These are phyloP conservation scores for Spergularia azorica DNA, from an alignment of 179 eudicot genomes.

Conservation along the genomic window DNA sequence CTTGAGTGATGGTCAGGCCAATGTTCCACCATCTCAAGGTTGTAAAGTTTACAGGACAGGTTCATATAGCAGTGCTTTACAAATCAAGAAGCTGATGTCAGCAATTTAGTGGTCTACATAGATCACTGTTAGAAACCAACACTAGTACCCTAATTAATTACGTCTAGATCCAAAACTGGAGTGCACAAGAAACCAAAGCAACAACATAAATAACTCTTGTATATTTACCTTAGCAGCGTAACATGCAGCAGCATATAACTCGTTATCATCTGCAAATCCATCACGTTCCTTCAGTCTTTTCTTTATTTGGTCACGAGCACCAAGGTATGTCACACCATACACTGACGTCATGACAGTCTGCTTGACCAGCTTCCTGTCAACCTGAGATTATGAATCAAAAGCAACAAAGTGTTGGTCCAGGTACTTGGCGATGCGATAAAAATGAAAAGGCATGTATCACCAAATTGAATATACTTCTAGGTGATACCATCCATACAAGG, in stretches of 20 bases:
- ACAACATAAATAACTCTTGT: neutral
- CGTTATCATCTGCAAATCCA: slow-evolving; percentile 63
- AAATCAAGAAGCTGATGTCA: neutral
- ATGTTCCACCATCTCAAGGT: neutral
- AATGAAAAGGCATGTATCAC: neutral
- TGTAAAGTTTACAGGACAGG: neutral
- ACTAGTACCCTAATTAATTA: neutral
- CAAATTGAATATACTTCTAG: neutral
- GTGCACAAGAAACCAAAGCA: neutral
- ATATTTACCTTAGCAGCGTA: slow-evolving; percentile 91
- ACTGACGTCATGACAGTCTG: slow-evolving; percentile 99
- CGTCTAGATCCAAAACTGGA: neutral
- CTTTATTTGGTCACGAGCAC: slow-evolving; percentile 98
- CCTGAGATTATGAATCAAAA: slow-evolving; percentile 44
- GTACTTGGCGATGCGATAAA: neutral
- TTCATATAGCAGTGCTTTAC: neutral
- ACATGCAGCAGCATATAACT: slow-evolving; percentile 82
- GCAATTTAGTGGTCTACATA: neutral
- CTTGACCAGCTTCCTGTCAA: slow-evolving; percentile 97
- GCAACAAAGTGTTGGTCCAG: slow-evolving; percentile 17
- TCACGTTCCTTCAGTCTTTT: slow-evolving; percentile 88
- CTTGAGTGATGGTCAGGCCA: neutral
- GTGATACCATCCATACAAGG: neutral
- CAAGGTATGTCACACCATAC: slow-evolving; percentile 96
- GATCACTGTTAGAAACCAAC: neutral